Evolutionary conservation across 345 rosid genomes (phyloP), one percentile per base, ranked within the genome.

Genomic region (Gossypium stocksii): DNA sequence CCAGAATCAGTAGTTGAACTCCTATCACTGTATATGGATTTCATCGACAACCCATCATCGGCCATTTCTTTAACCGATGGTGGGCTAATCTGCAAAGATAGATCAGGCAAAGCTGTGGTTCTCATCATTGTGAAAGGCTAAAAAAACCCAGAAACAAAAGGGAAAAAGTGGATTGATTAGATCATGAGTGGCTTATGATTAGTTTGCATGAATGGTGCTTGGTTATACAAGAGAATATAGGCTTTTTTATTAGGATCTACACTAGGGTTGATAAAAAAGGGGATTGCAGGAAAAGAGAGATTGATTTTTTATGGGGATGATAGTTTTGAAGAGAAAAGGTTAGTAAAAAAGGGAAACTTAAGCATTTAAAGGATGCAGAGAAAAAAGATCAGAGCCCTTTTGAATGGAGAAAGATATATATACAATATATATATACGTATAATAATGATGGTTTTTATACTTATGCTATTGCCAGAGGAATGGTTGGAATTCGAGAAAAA

Each of bases 21-120:
- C 73, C 87, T 74, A 57, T 87, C 90, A 77, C 88, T 81, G 46
- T 51, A 62, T 29, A 80, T 77, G 5, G 80, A 23, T 76, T 85
- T 83, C 60, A 78, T 66, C 8, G 76, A 23, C 60, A 79, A 49
- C 54, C 77, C 82, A 46, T 69, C 81, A 45, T 45, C 70, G 2
- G 67, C 75, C 48, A 73, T 54, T 17, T 80, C 75, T 63, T 74
- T 83, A 2, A 44, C 74, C 29, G 81, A 77, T 13, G 97, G 98
- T 22, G 85, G 96, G 79, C 97, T 89, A 81, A 94, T 94, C 82
- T 92, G 93, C 78, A 94, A 84, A 5, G 98, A 94, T 73, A 94
- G 97, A 84, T 92, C 97, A 66, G 91, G 97, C 38, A 91, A 73
- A 69, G 76, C 19, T 11, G 75, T 45, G 34, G 61, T 73, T 80